These are phyloP conservation scores for Pisolithus sp. DNA, from an alignment of 768 basidiomycete genomes.

Conservation along the genomic window DNA sequence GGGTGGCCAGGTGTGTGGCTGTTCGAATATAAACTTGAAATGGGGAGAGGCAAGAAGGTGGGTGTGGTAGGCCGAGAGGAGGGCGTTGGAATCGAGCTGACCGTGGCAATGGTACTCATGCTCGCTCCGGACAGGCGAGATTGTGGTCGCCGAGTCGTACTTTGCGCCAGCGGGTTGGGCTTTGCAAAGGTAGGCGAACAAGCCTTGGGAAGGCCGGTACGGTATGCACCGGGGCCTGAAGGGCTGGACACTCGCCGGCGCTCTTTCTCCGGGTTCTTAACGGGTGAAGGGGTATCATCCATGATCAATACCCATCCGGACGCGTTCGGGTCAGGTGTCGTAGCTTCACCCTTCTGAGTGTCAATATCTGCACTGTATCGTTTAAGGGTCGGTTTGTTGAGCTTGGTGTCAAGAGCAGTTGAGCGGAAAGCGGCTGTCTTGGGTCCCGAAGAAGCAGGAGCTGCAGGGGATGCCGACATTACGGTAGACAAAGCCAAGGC, in stretches of 20 bases:
- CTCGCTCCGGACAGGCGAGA: slow-evolving; percentile 68
- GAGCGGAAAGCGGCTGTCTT: slow-evolving; percentile 13
- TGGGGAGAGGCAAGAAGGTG: slow-evolving; percentile 69
- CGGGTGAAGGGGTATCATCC: slow-evolving; percentile 77
- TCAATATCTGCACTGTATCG: slow-evolving; percentile 41
- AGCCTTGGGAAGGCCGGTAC: slow-evolving; percentile 39
- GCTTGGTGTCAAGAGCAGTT: slow-evolving; percentile 14
- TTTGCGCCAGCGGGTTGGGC: slow-evolving; percentile 37
- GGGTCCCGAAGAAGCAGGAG: slow-evolving; percentile 27
- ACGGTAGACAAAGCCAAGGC: slow-evolving; percentile 29
- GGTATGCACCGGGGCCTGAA: slow-evolving; percentile 47
- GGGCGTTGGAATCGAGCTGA: slow-evolving; percentile 60
- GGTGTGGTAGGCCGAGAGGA: slow-evolving; percentile 70
- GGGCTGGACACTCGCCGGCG: slow-evolving; percentile 60
- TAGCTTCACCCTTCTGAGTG: slow-evolving; percentile 31
- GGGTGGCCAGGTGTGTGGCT: slow-evolving; percentile 32
- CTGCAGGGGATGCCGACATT: slow-evolving; percentile 32
- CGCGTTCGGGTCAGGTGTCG: slow-evolving; percentile 48
- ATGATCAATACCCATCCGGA: slow-evolving; percentile 87
- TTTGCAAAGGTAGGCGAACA: slow-evolving; percentile 41
- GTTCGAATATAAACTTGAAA: slow-evolving; percentile 42
- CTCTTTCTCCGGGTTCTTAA: slow-evolving; percentile 50
- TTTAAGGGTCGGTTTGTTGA: slow-evolving; percentile 26
- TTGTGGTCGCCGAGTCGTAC: slow-evolving; percentile 52
- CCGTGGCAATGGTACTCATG: slow-evolving; percentile 46